Base-by-base conservation (phyloP, 768 basidiomycete genomes). In the Rubroboletus satanas region DNA sequence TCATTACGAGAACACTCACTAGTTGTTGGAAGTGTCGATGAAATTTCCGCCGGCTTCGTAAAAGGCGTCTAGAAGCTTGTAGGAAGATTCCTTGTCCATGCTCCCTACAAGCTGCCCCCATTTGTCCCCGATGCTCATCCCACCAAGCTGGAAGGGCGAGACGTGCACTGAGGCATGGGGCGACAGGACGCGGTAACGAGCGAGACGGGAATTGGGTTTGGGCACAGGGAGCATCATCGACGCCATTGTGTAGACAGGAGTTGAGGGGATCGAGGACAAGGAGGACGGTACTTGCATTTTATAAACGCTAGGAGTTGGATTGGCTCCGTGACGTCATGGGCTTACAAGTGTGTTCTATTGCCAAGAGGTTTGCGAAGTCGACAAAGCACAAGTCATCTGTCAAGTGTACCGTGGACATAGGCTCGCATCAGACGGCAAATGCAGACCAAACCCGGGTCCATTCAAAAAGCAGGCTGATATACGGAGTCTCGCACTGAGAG, bases 21-120 rank as follows among this genome's bases (percentile, higher is more conserved):
- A 80, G 63, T 67, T 71, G 55, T 77, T 79, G 7, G 80, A 72
- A 0, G 78, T 79, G 54, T 79, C 78, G 55, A 80, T 77, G 45
- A 78, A 77, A 60, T 80, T 79, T 9, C 80, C 79, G 4, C 79
- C 79, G 0, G 70, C 65, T 23, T 78, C 73, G 32, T 62, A 73
- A 52, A 67, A 79, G 0, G 75, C 68, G 45, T 82, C 78, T 4
- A 81, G 67, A 10, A 82, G 71, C 65, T 77, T 72, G 69, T 79
- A 79, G 14, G 74, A 69, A 3, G 62, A 51, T 23, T 74, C 66
- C 60, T 78, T 79, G 58, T 70, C 51, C 74, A 79, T 77, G 4
- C 57, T 52, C 1, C 78, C 78, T 66, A 74, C 62, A 0, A 65
- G 39, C 6, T 47, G 3, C 0, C 57, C 55, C 75, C 77, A 75